These are phyloP conservation scores for Clitopilus passeckerianus DNA, from an alignment of 768 basidiomycete species.

Conservation along the genomic window DNA sequence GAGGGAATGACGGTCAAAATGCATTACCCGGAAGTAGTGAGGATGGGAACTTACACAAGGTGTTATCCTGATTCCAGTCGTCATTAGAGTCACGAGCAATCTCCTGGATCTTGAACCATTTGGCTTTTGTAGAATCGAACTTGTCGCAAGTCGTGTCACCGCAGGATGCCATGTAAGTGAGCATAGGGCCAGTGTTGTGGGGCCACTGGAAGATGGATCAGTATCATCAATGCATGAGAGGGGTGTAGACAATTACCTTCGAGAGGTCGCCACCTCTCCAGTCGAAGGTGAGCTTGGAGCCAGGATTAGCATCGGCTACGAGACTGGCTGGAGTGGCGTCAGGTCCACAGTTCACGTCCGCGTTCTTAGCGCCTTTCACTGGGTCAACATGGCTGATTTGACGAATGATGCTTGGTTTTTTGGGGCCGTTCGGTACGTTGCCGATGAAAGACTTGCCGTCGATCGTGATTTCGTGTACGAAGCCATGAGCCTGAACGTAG, in stretches of 20 bases:
- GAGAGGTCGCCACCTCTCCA: constrained; percentile 48
- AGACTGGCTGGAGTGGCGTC: constrained; percentile 43
- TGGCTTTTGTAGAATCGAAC: constrained; percentile 51
- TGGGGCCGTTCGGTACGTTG: constrained; percentile 18
- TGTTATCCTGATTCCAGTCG: constrained; percentile 47
- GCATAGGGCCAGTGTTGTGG: constrained; percentile 61
- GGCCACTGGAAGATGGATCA: constrained; percentile 27
- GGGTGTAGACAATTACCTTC: constrained; percentile 16
- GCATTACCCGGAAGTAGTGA: neutral
- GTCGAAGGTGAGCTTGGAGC: constrained; percentile 46
- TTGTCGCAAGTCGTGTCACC: constrained; percentile 50
- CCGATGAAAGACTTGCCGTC: constrained; percentile 33
- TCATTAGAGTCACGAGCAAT: constrained; percentile 34
- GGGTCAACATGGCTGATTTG: constrained; percentile 32
- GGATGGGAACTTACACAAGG: constrained; percentile 36
- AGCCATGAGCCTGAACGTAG: constrained; percentile 41
- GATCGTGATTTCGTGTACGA: constrained; percentile 32
- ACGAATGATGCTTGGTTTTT: constrained; percentile 32
- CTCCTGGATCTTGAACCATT: constrained; percentile 74
- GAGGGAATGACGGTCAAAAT: neutral
- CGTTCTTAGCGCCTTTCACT: constrained; percentile 51
- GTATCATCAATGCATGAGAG: constrained; percentile 1
- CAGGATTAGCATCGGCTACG: constrained; percentile 54
- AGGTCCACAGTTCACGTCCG: constrained; percentile 56
- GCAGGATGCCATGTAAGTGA: constrained; percentile 73